Percentiles rank a stretch among this genome's conserved stretches.
Evolutionary conservation across 106 monocot genomes (phyloP).

Genomic region (Agapanthus africanus): DNA sequence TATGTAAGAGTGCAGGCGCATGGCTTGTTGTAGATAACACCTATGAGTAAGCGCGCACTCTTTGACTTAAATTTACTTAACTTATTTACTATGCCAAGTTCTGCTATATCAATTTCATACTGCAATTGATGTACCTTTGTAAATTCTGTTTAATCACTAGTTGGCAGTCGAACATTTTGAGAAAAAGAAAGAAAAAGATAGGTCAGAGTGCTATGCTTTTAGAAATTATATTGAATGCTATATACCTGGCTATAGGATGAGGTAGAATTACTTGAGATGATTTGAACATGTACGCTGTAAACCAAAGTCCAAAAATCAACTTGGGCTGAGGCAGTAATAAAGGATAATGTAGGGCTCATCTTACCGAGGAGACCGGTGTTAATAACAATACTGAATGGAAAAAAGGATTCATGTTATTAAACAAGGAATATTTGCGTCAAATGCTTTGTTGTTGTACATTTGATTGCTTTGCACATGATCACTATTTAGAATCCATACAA

Average conservation of each 20-base stretch:
- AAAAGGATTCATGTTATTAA: neutral
- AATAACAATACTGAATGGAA: neutral
- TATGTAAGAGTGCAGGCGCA: conserved; percentile 72
- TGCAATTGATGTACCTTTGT: neutral
- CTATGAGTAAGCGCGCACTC: conserved; percentile 69
- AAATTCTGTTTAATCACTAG: neutral
- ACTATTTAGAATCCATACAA: neutral
- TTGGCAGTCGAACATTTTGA: no score
- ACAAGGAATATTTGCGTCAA: neutral
- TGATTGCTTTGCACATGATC: neutral
- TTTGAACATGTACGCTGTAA: neutral
- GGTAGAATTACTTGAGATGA: neutral
- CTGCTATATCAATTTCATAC: no score
- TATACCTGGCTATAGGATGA: neutral
- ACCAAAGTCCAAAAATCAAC: neutral
- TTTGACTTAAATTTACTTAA: neutral
- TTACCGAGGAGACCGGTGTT: neutral
- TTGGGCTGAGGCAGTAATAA: neutral
- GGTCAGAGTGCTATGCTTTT: neutral
- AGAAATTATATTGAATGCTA: neutral
- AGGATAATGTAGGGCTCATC: neutral
- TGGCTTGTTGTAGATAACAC: conserved; percentile 99
- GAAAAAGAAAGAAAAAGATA: no score
- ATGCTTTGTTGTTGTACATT: neutral
- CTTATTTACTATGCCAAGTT: neutral